phyloP scores from a whole-genome alignment of 2,329 filamentous ascomycete genomes.

The Alternaria sp. region DNA sequence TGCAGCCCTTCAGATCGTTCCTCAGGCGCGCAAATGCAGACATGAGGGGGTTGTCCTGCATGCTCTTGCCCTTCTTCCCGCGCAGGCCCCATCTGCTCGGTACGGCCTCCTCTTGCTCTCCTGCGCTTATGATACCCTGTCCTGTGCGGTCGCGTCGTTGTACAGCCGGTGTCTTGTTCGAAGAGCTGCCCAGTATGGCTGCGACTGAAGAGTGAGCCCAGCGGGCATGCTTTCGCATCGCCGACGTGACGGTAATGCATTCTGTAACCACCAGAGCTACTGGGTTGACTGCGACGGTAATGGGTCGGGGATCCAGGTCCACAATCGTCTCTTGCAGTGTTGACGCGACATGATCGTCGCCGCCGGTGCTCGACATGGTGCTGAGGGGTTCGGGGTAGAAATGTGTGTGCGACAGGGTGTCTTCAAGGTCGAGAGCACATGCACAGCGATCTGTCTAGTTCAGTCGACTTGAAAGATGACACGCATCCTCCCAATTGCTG shows the following conservation, averaged over 20 bases:
- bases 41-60: slow-evolving; percentile 97
- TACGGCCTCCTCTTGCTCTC: slow-evolving; percentile 64
- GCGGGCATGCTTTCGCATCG: slow-evolving; percentile 96
- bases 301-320: slow-evolving; percentile 41
- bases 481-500: slow-evolving; percentile 36
- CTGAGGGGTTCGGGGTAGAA: slow-evolving; percentile 4
- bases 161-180: slow-evolving; percentile 55
- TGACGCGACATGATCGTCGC: slow-evolving; percentile 34
- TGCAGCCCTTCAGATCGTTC: slow-evolving; percentile 84
- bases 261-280: slow-evolving; percentile 95
- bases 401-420: slow-evolving; percentile 29
- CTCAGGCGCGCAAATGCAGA: slow-evolving; percentile 90
- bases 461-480: slow-evolving; percentile 33
- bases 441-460: slow-evolving; percentile 40
- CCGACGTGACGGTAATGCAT: slow-evolving; percentile 97
- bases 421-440: slow-evolving; percentile 35
- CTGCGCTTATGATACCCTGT: slow-evolving; percentile 46
- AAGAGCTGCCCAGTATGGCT: slow-evolving; percentile 84
- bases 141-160: slow-evolving; percentile 48
- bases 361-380: slow-evolving; percentile 44
- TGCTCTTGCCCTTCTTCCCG: slow-evolving; percentile 94
- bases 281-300: slow-evolving; percentile 86
- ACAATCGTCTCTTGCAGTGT: slow-evolving; percentile 36
- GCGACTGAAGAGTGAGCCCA: slow-evolving; percentile 97
- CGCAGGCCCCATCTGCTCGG: slow-evolving; percentile 90